phyloP scores from a whole-genome alignment of 257 asterid species.

The Rhazya stricta region DNA sequence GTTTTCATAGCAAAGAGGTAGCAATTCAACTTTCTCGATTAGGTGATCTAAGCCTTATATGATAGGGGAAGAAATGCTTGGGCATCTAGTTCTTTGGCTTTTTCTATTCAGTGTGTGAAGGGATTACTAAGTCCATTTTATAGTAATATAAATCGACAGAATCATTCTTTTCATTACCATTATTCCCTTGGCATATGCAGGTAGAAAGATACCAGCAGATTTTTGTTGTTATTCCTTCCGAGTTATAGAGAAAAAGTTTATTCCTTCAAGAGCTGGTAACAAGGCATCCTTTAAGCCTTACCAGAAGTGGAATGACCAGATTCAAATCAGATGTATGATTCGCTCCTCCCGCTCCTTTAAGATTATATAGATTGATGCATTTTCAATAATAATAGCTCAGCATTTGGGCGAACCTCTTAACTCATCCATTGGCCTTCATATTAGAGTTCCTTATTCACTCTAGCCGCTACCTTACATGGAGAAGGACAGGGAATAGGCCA shows the following conservation, averaged over 20 bases:
- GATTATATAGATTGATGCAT: too few species aligned
- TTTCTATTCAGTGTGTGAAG: background rate
- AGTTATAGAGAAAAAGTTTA: background rate
- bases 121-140: background rate
- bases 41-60: background rate
- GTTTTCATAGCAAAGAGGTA: too few species aligned
- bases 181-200: background rate
- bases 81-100: conserved; percentile 8
- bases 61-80: background rate
- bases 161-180: background rate
- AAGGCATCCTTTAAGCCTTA: background rate
- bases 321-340: background rate
- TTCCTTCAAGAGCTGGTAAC: background rate
- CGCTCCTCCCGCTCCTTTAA: background rate
- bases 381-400: too few species aligned
- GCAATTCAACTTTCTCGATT: too few species aligned
- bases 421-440: background rate
- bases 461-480: background rate
- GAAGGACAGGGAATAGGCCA: background rate
- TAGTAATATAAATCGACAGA: background rate
- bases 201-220: conserved; percentile 1
- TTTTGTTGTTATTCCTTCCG: background rate
- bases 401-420: too few species aligned
- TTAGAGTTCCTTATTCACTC: background rate
- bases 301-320: background rate